phyloP scores from a whole-genome alignment of 352 stramenopile species.

The Pythium sp. region DNA sequence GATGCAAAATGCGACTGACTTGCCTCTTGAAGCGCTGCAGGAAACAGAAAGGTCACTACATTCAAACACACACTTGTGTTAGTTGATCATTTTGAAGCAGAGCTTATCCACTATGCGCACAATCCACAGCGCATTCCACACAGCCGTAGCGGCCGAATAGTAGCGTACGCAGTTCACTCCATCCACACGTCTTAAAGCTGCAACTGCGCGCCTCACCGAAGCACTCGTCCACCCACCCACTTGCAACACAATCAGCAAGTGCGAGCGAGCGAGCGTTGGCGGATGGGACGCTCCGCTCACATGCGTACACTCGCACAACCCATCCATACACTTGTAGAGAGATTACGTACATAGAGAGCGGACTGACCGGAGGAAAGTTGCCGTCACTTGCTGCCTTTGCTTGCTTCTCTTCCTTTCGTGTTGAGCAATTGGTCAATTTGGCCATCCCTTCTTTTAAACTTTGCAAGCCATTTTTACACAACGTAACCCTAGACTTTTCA shows the following conservation, averaged over 20 bases:
- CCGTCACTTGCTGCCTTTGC: neutral
- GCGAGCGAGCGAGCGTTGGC: neutral
- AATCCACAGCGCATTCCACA: neutral
- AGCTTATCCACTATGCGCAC: neutral
- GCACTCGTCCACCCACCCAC: neutral
- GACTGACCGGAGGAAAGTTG: neutral
- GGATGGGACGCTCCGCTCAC: neutral
- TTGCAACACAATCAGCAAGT: neutral
- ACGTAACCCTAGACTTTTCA: too few species aligned
- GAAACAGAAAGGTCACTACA: neutral
- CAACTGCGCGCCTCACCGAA: too few species aligned
- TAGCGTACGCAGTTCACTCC: neutral
- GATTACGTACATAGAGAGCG: neutral
- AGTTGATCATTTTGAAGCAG: neutral
- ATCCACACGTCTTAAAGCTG: neutral
- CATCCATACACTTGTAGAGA: neutral
- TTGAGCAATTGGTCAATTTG: neutral
- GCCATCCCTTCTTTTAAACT: too few species aligned
- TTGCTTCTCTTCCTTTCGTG: neutral
- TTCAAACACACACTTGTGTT: neutral
- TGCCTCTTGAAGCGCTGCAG: neutral
- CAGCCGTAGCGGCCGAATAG: neutral
- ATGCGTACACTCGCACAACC: neutral
- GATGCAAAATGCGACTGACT: neutral
- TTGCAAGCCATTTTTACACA: too few species aligned